phyloP scores from a whole-genome alignment of 768 basidiomycete genomes.

The Leucocoprinus sp. region DNA sequence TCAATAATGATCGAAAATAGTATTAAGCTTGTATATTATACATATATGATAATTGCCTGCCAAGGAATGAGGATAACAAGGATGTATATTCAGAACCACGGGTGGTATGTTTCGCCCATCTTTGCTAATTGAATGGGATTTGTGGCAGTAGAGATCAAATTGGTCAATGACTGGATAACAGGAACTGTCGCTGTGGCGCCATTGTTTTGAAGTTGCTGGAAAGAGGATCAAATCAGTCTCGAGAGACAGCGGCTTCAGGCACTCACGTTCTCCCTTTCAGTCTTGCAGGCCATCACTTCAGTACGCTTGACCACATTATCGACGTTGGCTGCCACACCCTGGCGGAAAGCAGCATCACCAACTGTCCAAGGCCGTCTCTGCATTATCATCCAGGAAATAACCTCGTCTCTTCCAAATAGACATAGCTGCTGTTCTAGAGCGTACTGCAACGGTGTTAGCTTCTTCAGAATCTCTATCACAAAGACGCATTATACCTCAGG shows the following conservation, averaged over 20 bases:
- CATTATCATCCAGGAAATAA: conserved; percentile 64
- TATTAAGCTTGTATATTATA: conserved; percentile 10
- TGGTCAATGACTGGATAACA: conserved; percentile 75
- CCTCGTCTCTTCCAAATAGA: conserved; percentile 90
- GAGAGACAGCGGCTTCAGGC: not conserved
- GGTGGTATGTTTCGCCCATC: conserved; percentile 78
- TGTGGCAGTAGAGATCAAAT: conserved; percentile 77
- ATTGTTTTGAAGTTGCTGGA: conserved; percentile 26
- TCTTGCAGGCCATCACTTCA: conserved; percentile 78
- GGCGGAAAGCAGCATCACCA: conserved; percentile 47
- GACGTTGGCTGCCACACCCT: conserved; percentile 43
- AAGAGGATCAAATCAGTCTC: conserved; percentile 11
- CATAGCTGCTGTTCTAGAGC: conserved; percentile 90
- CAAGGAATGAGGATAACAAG: conserved; percentile 7
- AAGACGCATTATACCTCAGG: conserved; percentile 58
- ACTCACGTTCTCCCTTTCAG: conserved; percentile 74
- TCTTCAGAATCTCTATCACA: not conserved
- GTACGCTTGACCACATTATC: conserved; percentile 74
- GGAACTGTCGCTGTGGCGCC: conserved; percentile 33
- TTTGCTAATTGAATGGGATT: conserved; percentile 79
- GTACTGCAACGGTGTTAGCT: conserved; percentile 39
- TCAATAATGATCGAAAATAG: not conserved
- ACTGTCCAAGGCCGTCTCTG: conserved; percentile 48
- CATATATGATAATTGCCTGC: conserved; percentile 11
- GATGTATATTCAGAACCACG: conserved; percentile 63